phyloP scores from a whole-genome alignment of 2,329 filamentous ascomycete genomes.

The Aspergillus sp. region DNA sequence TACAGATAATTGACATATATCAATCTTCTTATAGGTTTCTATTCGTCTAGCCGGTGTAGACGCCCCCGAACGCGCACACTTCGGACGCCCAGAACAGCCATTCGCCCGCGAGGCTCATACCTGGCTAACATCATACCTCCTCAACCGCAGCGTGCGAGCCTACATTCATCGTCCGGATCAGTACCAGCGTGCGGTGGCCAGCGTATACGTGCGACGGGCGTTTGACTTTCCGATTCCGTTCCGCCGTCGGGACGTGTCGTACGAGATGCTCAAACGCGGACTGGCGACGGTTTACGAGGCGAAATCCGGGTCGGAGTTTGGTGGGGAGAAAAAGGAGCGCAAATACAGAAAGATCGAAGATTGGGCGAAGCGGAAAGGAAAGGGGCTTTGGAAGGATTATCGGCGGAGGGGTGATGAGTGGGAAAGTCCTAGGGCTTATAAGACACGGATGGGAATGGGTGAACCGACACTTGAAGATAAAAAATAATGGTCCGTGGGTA shows the following conservation, averaged over 20 bases:
- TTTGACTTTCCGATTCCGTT: constrained; percentile 34
- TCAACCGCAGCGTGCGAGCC: constrained; percentile 70
- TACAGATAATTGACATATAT: neutral
- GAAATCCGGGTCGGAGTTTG: constrained; percentile 85
- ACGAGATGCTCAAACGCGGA: constrained; percentile 82
- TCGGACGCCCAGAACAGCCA: constrained; percentile 82
- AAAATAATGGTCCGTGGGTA: constrained; percentile 6
- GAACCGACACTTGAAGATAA: constrained; percentile 26
- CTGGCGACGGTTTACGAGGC: constrained; percentile 92
- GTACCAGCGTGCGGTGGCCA: constrained; percentile 85
- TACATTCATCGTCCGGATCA: constrained; percentile 82
- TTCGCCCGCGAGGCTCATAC: constrained; percentile 73
- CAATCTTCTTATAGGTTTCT: constrained; percentile 55
- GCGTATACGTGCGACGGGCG: constrained; percentile 65
- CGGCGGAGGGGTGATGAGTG: constrained; percentile 52
- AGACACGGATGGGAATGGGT: constrained; percentile 53
- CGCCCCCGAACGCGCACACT: constrained; percentile 88
- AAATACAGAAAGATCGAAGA: constrained; percentile 44
- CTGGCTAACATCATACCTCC: constrained; percentile 72
- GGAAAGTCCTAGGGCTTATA: constrained; percentile 87
- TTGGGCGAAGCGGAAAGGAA: constrained; percentile 58
- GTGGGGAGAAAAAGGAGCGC: constrained; percentile 54
- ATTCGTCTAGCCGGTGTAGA: constrained; percentile 88
- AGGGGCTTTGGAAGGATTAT: constrained; percentile 67
- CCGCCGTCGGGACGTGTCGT: constrained; percentile 72